Evolutionary conservation across 352 stramenopile species (phyloP).

Genomic region (Globisporangium lucens): DNA sequence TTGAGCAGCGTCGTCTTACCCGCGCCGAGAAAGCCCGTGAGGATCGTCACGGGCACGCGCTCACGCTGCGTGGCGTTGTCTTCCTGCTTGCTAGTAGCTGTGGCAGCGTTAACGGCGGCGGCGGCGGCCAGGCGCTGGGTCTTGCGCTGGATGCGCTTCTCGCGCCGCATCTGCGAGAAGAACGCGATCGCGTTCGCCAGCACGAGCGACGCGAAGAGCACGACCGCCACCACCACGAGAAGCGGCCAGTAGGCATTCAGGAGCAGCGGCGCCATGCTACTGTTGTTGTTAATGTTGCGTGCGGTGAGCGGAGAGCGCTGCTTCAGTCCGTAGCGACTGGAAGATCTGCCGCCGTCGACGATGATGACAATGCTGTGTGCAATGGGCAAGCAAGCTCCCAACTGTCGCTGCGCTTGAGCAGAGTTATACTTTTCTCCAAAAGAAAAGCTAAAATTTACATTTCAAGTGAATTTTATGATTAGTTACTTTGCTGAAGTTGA

Average conservation of each 20-base stretch:
- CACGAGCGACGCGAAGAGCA: slow-evolving; percentile 50
- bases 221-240: slow-evolving; percentile 15
- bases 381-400: not conserved
- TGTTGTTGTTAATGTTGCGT: not conserved
- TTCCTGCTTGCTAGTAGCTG: too few species aligned
- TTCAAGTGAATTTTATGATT: too few species aligned
- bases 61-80: not conserved
- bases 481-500: too few species aligned
- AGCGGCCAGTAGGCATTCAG: slow-evolving; percentile 26
- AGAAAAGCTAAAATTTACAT: too few species aligned
- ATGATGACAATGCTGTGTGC: not conserved
- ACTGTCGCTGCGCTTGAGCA: not conserved
- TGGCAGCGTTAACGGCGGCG: not conserved
- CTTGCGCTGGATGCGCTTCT: slow-evolving; percentile 58
- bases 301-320: not conserved
- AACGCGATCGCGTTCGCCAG: slow-evolving; percentile 67
- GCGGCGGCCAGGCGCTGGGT: slow-evolving; percentile 35
- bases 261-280: slow-evolving; percentile 20
- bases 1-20: slow-evolving; percentile 98
- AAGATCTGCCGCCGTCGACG: not conserved
- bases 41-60: slow-evolving; percentile 86
- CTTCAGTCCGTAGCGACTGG: slow-evolving; percentile 3
- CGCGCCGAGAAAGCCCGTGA: slow-evolving; percentile 93
- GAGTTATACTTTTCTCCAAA: too few species aligned
- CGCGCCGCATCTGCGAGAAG: slow-evolving; percentile 57